Evolutionary conservation across 2,329 filamentous ascomycete genomes (phyloP), one percentile per base, ranked within the genome.

Genomic region (Taxawa tesnikishii): DNA sequence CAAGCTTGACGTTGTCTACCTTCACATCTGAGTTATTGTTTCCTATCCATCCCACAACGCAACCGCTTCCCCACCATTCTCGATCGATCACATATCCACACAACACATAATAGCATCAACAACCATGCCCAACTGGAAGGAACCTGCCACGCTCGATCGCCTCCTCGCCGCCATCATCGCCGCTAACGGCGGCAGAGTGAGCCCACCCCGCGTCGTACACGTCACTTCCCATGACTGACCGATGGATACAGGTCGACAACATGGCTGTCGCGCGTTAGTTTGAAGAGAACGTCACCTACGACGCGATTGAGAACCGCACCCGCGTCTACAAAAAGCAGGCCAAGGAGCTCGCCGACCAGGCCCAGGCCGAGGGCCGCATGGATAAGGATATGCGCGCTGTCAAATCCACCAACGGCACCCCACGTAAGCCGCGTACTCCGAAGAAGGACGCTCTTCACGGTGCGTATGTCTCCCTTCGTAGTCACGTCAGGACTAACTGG

Each of bases 111-210:
- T 8, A 23, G 2, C 19, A 23, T 8, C 19, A 8, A 8, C 4
- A 2, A 15, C 3, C 16, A 36, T 36, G 33, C 33, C 33, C 15
- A 28, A 36, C 18, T 36, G 33, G 33, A 36, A 36, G 18, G 12
- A 2, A n/a, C 4, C 12, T 6, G 33, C 29, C 3, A 15, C 3
- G 11, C 5, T 36, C 1, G 33, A 36, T 23, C 33, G 33, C n/a
- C 29, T 36, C 4, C 5, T 31, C 14, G 29, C 29, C 6, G 28
- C 33, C 14, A 3, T 36, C 25, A 12, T 36, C 29, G 33, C 33
- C 24, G 26, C 33, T 4, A 36, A 32, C n/a, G 18, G 18, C 25
- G 6, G 29, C 3, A 36, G 31, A n/a, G 33, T 36, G n/a, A 26
- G 28, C n/a, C n/a, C n/a, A 13, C 8, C 27, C 4, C 27, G 7